Evolutionary conservation across 2,329 filamentous ascomycete genomes (phyloP).

Genomic region (Claviceps fusiformis): DNA sequence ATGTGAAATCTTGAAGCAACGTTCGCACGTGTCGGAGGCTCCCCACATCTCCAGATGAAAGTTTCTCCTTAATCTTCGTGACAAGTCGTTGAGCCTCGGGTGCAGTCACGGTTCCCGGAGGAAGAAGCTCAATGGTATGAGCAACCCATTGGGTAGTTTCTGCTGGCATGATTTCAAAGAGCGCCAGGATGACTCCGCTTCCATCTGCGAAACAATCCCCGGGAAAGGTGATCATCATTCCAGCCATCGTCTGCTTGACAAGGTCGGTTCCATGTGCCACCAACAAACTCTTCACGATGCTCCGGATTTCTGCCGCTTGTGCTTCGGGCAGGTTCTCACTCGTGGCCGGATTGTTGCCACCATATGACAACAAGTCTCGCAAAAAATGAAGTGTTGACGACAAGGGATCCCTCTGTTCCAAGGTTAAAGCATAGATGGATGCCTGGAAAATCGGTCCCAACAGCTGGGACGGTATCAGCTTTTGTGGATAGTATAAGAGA

Average conservation of each 20-base stretch:
- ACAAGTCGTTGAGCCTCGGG: conserved; percentile 72
- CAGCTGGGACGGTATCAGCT: conserved; percentile 65
- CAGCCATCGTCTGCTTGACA: conserved; percentile 80
- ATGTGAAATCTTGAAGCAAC: conserved; percentile 91
- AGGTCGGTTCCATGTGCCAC: conserved; percentile 59
- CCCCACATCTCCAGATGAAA: conserved; percentile 48
- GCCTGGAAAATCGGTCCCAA: conserved; percentile 77
- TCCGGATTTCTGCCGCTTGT: conserved; percentile 56
- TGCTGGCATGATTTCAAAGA: conserved; percentile 76
- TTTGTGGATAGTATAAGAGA: conserved; percentile 80
- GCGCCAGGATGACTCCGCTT: conserved; percentile 75
- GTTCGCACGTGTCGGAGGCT: conserved; percentile 64
- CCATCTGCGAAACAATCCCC: conserved; percentile 91
- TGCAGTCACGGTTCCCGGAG: conserved; percentile 65
- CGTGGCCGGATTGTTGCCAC: conserved; percentile 56
- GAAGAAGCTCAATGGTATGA: conserved; percentile 70
- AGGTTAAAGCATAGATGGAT: conserved; percentile 68
- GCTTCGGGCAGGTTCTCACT: conserved; percentile 42
- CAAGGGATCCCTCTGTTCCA: conserved; percentile 85
- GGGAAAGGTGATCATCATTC: conserved; percentile 99
- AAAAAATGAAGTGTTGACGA: conserved; percentile 88
- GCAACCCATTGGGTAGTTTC: conserved; percentile 75
- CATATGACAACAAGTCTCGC: conserved; percentile 81
- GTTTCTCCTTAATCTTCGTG: conserved; percentile 64
- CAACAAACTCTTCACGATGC: conserved; percentile 60